phyloP scores from a whole-genome alignment of 148 eudicot species.

The Gaultheria prostrata region DNA sequence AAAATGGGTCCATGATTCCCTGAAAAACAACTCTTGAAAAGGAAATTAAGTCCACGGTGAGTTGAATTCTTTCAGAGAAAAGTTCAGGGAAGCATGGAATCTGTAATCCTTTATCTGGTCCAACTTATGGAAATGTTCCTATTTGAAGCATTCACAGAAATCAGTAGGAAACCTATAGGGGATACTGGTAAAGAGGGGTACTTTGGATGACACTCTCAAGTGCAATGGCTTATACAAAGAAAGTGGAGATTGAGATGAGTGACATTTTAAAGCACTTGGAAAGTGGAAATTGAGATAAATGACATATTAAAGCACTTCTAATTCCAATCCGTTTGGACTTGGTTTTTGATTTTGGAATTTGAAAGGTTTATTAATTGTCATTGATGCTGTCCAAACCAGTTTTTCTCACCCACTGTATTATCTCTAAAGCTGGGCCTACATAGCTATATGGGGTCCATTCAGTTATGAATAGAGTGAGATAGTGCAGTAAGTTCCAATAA shows the following conservation, averaged over 20 bases:
- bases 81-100: not conserved
- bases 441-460: not conserved
- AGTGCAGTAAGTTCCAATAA: not conserved
- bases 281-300: not conserved
- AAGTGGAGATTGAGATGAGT: too few species aligned
- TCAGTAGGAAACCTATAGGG: not conserved
- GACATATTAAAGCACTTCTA: not conserved
- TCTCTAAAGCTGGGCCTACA: not conserved
- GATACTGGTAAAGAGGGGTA: not conserved
- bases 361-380: not conserved
- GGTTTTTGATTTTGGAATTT: conserved; percentile 3
- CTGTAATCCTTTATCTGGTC: not conserved
- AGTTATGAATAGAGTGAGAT: not conserved
- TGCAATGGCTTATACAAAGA: not conserved
- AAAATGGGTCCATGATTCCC: not conserved
- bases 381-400: not conserved
- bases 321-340: not conserved
- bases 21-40: not conserved
- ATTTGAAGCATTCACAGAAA: not conserved
- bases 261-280: not conserved
- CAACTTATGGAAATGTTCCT: not conserved
- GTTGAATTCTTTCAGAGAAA: not conserved
- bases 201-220: not conserved
- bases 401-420: not conserved
- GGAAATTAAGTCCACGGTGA: not conserved